Evolutionary conservation across 495 filamentous ascomycete species (phyloP), one percentile per base, ranked within the genome.

Genomic region (Glonium stellatum): DNA sequence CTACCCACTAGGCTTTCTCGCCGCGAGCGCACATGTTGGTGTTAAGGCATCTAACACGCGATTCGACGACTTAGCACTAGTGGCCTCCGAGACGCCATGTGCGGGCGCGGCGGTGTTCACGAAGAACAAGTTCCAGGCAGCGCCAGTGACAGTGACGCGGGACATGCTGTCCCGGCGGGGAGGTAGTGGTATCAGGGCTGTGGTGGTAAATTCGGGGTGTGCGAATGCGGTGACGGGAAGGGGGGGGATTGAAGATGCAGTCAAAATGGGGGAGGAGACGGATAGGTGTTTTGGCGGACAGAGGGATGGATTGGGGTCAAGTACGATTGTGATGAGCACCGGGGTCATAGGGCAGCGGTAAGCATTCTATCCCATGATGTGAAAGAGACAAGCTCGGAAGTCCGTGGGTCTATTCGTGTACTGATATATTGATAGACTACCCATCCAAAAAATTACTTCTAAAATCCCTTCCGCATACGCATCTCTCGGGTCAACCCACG

Each of bases 211-310:
- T 75, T 90, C 89, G 31, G 95, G 93, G 46, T 96, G 92, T 68
- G 93, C 93, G 55, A 99, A 99, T 80, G 95, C 93, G 4, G 92
- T 99, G 34, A 99, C 93, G 1, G 93, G 93, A 41, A 92, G 87
- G 71, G 87, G 87, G 23, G 93, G 93, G 1, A 73, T 95, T 62
- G 88, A 96, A 68, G 92, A 97, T 81, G 93, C 95, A 12, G 73
- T 80, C 49, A 79, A 76, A 55, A 97, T 99, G 95, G 90, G 83
- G 0, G 73, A 76, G 61, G 84, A 80, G 54, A 87, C 91, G 4
- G 91, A 97, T 69, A 77, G 82, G 66, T 84, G 80, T 67, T 78
- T 87, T 22, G 59, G 66, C 6, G 59, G 62, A 13, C 59, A 77
- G 21, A 77, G 76, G 63, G 82, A 82, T 35, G 84, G 84, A 36